These are phyloP conservation scores for Beauveria varroae DNA, from an alignment of 2,329 filamentous ascomycete species.

Conservation along the genomic window DNA sequence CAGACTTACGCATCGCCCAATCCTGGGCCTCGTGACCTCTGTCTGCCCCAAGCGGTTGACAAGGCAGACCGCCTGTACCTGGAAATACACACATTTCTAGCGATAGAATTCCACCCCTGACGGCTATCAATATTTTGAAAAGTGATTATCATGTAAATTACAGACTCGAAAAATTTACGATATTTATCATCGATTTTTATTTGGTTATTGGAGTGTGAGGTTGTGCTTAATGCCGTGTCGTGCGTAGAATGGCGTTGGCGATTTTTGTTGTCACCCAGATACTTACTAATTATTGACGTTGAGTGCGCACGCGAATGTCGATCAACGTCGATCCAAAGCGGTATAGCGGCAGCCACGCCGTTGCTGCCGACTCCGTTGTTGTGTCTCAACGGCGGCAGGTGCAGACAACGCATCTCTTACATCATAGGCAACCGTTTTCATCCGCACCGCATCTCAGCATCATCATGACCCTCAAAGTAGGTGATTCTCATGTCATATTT, in stretches of 20 bases:
- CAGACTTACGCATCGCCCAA: background rate
- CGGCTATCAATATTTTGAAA: too few species aligned
- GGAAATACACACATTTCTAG: too few species aligned
- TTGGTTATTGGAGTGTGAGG: too few species aligned
- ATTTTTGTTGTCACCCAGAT: too few species aligned
- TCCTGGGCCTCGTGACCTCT: background rate
- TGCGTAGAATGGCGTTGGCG: background rate
- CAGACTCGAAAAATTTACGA: too few species aligned
- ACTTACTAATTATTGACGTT: too few species aligned
- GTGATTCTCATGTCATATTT: background rate
- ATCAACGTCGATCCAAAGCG: background rate
- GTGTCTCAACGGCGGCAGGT: background rate
- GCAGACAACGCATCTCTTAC: slow-evolving; percentile 10
- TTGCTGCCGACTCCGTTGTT: background rate
- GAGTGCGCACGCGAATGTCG: background rate
- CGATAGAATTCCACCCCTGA: too few species aligned
- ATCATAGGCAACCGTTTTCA: slow-evolving; percentile 5
- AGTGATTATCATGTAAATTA: too few species aligned
- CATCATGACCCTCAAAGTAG: slow-evolving; percentile 28
- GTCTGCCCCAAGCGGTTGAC: too few species aligned
- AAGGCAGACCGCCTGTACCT: too few species aligned
- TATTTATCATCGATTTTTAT: too few species aligned
- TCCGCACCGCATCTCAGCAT: background rate
- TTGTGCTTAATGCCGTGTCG: too few species aligned
- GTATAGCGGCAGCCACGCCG: background rate